Percentiles rank a stretch among this genome's conserved stretches.
These are phyloP conservation scores for Acephala macrosclerotiorum DNA, from an alignment of 2,329 filamentous ascomycete species.

Conservation along the genomic window DNA sequence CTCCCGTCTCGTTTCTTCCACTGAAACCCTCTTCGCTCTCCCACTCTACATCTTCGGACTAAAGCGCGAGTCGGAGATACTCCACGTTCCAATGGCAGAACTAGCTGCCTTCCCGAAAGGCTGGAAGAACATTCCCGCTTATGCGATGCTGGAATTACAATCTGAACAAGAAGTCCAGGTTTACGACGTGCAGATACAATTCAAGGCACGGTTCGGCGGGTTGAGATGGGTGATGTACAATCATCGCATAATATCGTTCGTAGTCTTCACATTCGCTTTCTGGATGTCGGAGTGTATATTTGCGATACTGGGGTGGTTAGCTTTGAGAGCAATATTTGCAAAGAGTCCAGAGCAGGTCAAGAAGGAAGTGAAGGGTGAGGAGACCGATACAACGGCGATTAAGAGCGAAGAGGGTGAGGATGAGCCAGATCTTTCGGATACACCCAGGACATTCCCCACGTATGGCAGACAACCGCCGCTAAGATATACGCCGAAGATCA, in stretches of 20 bases:
- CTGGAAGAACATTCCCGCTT: constrained; percentile 53
- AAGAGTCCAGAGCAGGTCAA: constrained; percentile 31
- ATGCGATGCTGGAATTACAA: constrained; percentile 53
- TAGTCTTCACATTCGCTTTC: constrained; percentile 74
- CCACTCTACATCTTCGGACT: constrained; percentile 75
- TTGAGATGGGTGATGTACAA: constrained; percentile 88
- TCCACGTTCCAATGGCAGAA: constrained; percentile 78
- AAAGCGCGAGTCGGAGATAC: constrained; percentile 65
- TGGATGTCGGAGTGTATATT: constrained; percentile 79
- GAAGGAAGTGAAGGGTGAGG: constrained; percentile 36
- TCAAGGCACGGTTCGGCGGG: constrained; percentile 79
- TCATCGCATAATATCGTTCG: constrained; percentile 73
- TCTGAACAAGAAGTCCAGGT: constrained; percentile 73
- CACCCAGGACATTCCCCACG: constrained; percentile 53
- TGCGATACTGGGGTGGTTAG: constrained; percentile 69
- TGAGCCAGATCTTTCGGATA: constrained; percentile 49
- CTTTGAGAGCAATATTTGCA: constrained; percentile 44
- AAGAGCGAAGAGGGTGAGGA: constrained; percentile 40
- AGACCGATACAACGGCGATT: constrained; percentile 23
- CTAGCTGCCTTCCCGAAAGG: constrained; percentile 65
- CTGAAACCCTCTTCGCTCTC: constrained; percentile 67
- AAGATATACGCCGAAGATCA: constrained; percentile 46
- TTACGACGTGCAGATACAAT: constrained; percentile 71
- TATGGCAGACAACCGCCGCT: constrained; percentile 51
- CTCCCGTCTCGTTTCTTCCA: constrained; percentile 73